A percentile compares a stretch with the other conserved stretches of the same genome.
phyloP scores from a whole-genome alignment of 2,329 filamentous ascomycete species.

The Colletotrichum camelliae region DNA sequence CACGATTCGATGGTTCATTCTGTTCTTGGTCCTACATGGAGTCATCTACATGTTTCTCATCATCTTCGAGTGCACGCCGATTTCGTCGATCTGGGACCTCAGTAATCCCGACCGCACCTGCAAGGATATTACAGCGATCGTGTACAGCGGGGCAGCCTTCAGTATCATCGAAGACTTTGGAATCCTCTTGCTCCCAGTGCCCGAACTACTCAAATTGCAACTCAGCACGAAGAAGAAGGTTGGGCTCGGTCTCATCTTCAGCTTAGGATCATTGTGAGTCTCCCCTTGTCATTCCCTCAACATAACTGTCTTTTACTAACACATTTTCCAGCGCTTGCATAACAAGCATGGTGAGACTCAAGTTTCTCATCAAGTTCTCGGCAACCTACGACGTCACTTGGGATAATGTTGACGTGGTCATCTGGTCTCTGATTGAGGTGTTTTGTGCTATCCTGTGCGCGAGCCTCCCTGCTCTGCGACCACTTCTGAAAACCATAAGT shows the following conservation, averaged over 20 bases:
- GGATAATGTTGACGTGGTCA: constrained; percentile 32
- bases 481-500: constrained; percentile 24
- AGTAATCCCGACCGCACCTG: neutral
- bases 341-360: constrained; percentile 21
- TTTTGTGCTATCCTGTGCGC: constrained; percentile 44
- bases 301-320: neutral
- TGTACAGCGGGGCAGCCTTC: neutral
- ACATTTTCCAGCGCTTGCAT: constrained; percentile 9
- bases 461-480: constrained; percentile 46
- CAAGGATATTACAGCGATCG: constrained; percentile 6
- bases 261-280: constrained; percentile 21
- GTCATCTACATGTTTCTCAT: constrained; percentile 24
- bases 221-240: constrained; percentile 8
- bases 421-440: constrained; percentile 36
- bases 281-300: neutral
- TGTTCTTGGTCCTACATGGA: constrained; percentile 20
- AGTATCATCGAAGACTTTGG: constrained; percentile 20
- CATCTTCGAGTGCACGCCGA: constrained; percentile 18
- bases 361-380: constrained; percentile 14
- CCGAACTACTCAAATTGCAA: constrained; percentile 5
- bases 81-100: constrained; percentile 19
- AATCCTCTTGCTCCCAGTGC: constrained; percentile 15
- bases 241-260: constrained; percentile 3
- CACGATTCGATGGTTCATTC: neutral
- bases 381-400: constrained; percentile 17